Evolutionary conservation across 2,329 filamentous ascomycete species (phyloP), one percentile per base, ranked within the genome.

Genomic region (Teratosphaeria pseudoeucalypti): DNA sequence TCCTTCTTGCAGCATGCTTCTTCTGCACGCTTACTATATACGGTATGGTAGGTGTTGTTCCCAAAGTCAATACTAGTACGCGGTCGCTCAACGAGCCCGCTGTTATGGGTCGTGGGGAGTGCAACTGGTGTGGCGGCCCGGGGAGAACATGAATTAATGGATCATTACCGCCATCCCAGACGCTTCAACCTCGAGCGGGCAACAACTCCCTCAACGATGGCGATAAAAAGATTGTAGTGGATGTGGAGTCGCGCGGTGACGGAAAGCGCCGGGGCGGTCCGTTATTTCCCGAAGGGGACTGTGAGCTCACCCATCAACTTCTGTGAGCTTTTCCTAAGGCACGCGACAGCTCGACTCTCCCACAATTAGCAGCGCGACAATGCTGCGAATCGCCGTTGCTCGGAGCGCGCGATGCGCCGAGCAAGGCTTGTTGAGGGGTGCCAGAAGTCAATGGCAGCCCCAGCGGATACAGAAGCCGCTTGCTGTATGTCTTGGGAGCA

Each of bases 361-460:
- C 43, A 49, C 43, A 19, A 19, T 19, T 49, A 49, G 43, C 43
- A 49, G 43, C 43, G 43, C 43, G 43, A 49, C 53, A 32, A 54
- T 54, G 53, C 53, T 54, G 53, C 53, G 53, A 54, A 54, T 37
- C n/a, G 53, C 53, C 53, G 53, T 54, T 32, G 27, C 34, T 37
- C 53, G 53, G 14, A 37, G 43, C 43, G 43, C 43, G 43, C 43
- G 43, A 49, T 49, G 53, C 53, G 53, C 34, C 53, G 53, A 54
- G 27, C 53, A 32, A 32, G 53, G 53, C 53, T 16, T 54, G 19
- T 32, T 37, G 53, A 32, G 53, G 53, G 53, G 53, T n/a, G 53
- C 16, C 53, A 32, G 53, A 34, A 16, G 19, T 19, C 53, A 54
- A 54, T 54, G 53, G 53, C 53, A 32, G 53, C 53, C 27, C 12